Evolutionary conservation across 176 grass and related monocot species (phyloP), one percentile per base, ranked within the genome.

Genomic region (Metroxylon sagu): DNA sequence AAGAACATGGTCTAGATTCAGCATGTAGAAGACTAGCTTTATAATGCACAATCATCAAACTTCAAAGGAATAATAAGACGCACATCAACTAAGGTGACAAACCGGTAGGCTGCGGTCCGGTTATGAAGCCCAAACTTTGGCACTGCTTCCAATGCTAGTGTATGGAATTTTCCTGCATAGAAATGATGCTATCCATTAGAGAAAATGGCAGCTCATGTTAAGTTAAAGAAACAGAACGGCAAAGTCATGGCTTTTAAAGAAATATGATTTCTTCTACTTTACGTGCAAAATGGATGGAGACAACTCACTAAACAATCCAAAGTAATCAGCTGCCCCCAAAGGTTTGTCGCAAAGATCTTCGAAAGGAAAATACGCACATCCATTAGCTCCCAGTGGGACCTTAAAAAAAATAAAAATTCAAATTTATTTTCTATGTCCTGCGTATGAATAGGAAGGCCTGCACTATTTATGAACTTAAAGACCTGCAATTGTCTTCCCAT

Each of bases 401-500:
- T 97, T 43, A 48, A 26, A 29, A 29, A 68, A 66, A 26, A 55
- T 1, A 59, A 43, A 14, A 43, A 2, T 6, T 43, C 10, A 43
- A 8, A 43, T 43, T 43, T 10, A 43, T 43, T 43, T 6, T 43
- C 35, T 29, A 4, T 43, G 35, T 43, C 35, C 10, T 14, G 8
- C 35, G 10, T 43, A 12, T 12, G 35, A 43, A 43, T 43, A 14
- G 35, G 35, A 14, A 43, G 35, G 12, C 10, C 35, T 43, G 12
- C 12, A 43, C 35, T 0, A 7, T 43, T 14, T 43, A 43, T 56
- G 35, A 80, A n/a, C 71, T 49, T 25, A 19, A 73, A 53, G 16
- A 91, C 93, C 81, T 91, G 75, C 76, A 97, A 75, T 85, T 83
- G 68, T 35, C 87, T 77, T 71, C 92, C 92, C 92, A 97, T 97